Percentiles rank a stretch among this genome's conserved stretches.
Evolutionary conservation across 164 flowering plant species (phyloP).

Genomic region (Protea cynaroides): DNA sequence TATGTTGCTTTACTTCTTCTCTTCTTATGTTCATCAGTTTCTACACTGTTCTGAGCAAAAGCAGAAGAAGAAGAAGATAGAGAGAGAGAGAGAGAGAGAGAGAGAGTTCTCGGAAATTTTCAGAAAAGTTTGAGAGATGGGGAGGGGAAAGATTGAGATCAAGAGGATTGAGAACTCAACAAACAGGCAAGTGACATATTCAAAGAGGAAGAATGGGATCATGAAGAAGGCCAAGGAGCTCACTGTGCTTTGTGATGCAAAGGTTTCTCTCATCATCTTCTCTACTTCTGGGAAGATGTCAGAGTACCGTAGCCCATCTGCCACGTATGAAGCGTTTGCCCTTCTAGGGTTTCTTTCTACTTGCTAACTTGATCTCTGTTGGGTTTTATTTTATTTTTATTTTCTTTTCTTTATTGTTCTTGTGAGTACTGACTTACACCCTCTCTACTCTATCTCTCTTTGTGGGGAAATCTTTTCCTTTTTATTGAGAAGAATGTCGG

Average conservation of each 20-base stretch:
- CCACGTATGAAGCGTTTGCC: constrained; percentile 31
- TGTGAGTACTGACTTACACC: background rate
- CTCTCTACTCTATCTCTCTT: background rate
- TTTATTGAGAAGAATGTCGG: constrained; percentile 35
- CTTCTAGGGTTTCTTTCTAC: background rate
- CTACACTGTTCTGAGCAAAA: no score
- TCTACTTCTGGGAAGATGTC: constrained; percentile 59
- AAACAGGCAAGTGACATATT: constrained; percentile 81
- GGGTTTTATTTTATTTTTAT: no score
- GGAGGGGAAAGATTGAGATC: constrained; percentile 88
- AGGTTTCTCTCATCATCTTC: constrained; percentile 68
- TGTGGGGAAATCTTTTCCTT: background rate
- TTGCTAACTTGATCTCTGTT: no score
- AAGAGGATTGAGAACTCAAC: constrained; percentile 79
- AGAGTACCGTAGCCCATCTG: constrained; percentile 47
- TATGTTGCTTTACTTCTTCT: constrained; percentile 1
- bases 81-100: no score
- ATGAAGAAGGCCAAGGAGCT: constrained; percentile 77
- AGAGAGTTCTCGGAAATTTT: no score
- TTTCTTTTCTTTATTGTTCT: background rate
- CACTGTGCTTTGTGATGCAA: constrained; percentile 73
- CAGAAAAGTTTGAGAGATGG: no score
- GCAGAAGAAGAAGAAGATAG: background rate
- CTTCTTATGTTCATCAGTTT: background rate
- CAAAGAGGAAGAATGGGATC: constrained; percentile 77